Base-by-base conservation (phyloP, 2,329 filamentous ascomycete genomes). In the Microcyclosporella mali region DNA sequence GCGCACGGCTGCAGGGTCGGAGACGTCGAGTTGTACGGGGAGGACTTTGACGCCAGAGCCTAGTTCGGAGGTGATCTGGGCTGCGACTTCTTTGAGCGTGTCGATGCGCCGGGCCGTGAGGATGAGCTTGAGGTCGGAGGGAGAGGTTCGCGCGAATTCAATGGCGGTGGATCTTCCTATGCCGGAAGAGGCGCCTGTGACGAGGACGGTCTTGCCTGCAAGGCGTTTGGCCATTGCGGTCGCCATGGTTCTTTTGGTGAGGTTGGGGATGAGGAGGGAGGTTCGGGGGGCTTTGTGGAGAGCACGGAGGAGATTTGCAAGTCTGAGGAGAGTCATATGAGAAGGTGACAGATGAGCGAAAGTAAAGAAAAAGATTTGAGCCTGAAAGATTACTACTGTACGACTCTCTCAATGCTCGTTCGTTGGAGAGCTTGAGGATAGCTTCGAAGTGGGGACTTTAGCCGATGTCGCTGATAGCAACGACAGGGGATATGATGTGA, bases 171-270 rank as follows among this genome's bases (percentile, higher is more conserved):
- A 79, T 43, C 77, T 79, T 17, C 92, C 92, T 66, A 98, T 97
- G 49, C 92, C 92, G 15, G 88, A 94, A 3, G 85, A 92, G 25
- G 92, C 92, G 43, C 92, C 92, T 4, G 92, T 97, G 51, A 98
- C 78, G 44, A 97, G 68, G 46, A 97, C 74, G 3, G 88, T 97
- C 72, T 97, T 97, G 77, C 88, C 88, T 59, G 84, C 77, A 47
- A 98, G 85, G 70, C 90, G 88, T 66, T 88, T 46, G 42, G 40
- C 43, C 33, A 49, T 34, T n/a, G 41, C 41, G 27, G 40, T 35
- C 9, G 46, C 43, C 44, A 49, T 49, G 11, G 33, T 44, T 31
- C 37, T 6, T 30, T 12, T 3, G 29, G 36, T n/a, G 34, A 34
- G 31, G 15, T 14, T 21, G 14, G 21, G 30, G 18, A 35, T 33